Conservation (phyloP, 2,329 filamentous ascomycete genomes). For the Curvularia lunata region DNA sequence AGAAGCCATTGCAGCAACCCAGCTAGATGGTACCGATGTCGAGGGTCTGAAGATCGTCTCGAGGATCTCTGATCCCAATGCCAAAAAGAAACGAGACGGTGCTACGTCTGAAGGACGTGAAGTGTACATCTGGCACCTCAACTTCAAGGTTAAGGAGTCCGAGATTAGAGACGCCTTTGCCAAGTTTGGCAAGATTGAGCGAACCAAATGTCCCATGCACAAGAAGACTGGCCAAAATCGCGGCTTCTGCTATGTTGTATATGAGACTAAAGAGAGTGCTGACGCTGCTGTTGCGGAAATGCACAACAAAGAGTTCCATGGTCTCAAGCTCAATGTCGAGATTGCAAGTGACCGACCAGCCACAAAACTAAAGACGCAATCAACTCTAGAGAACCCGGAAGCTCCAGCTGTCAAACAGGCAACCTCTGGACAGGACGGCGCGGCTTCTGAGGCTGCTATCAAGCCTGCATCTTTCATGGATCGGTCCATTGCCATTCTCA, state of each 20-base stretch:
- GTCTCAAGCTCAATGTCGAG: constrained; percentile 69
- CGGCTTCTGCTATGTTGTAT: constrained; percentile 82
- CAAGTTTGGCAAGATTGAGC: constrained; percentile 76
- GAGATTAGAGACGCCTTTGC: constrained; percentile 75
- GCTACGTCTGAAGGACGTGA: constrained; percentile 87
- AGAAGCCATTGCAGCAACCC: constrained; percentile 61
- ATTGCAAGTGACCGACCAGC: constrained; percentile 53
- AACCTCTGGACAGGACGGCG: constrained; percentile 26
- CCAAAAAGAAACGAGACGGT: constrained; percentile 79
- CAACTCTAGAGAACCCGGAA: constrained; percentile 56
- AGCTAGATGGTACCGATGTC: constrained; percentile 73
- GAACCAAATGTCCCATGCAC: constrained; percentile 69
- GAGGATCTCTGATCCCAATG: constrained; percentile 82
- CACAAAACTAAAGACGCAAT: constrained; percentile 54
- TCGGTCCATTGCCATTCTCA: constrained; percentile 80
- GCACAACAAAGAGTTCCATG: constrained; percentile 73
- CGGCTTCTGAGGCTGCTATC: constrained; percentile 31
- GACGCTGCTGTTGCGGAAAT: constrained; percentile 68
- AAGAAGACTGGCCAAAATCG: constrained; percentile 72
- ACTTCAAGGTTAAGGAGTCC: constrained; percentile 76
- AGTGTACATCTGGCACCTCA: constrained; percentile 82
- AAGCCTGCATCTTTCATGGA: constrained; percentile 50
- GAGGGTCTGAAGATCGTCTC: constrained; percentile 72
- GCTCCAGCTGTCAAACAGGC: constrained; percentile 47
- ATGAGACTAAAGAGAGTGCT: constrained; percentile 70